A percentile compares a stretch with the other conserved stretches of the same genome.
Evolutionary conservation across 2,329 filamentous ascomycete species (phyloP).

Genomic region (Fusarium sp.): DNA sequence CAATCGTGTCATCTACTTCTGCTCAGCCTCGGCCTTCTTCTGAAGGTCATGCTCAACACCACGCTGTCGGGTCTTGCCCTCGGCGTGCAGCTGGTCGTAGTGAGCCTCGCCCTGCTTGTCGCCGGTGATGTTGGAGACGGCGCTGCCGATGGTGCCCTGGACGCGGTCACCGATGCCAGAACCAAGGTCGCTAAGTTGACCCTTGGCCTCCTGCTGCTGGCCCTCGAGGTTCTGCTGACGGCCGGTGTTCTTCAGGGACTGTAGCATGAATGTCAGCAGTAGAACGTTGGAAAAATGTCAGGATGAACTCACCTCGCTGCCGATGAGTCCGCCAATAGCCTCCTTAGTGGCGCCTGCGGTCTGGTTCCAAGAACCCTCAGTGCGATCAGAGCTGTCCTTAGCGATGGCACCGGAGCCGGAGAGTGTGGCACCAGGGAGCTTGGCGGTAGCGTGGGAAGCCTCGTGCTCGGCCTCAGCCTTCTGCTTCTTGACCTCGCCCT

Average conservation of each 20-base stretch:
- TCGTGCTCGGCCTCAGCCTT: slow-evolving; percentile 76
- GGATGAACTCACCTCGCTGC: slow-evolving; percentile 69
- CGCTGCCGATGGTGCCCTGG: slow-evolving; percentile 77
- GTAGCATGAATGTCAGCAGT: slow-evolving; percentile 10
- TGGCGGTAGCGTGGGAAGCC: slow-evolving; percentile 79
- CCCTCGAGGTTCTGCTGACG: slow-evolving; percentile 83
- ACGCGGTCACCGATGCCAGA: slow-evolving; percentile 77
- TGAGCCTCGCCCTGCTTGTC: slow-evolving; percentile 73
- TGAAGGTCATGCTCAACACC: slow-evolving; percentile 85
- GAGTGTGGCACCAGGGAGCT: slow-evolving; percentile 78
- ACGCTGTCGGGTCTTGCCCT: slow-evolving; percentile 86
- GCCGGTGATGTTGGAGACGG: slow-evolving; percentile 79
- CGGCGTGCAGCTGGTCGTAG: slow-evolving; percentile 78
- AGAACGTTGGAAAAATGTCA: neutral
- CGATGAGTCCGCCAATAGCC: slow-evolving; percentile 78
- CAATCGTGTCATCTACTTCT: slow-evolving; percentile 16
- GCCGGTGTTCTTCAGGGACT: slow-evolving; percentile 79
- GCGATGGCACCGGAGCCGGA: slow-evolving; percentile 77
- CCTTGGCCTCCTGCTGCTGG: slow-evolving; percentile 84
- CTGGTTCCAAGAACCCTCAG: slow-evolving; percentile 84
- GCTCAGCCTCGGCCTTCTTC: slow-evolving; percentile 72
- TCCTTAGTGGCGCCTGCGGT: slow-evolving; percentile 91
- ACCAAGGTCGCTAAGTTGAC: slow-evolving; percentile 79
- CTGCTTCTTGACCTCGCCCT: slow-evolving; percentile 74
- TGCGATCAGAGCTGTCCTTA: slow-evolving; percentile 79